A percentile compares a stretch with the other conserved stretches of the same genome.
phyloP scores from a whole-genome alignment of 768 basidiomycete genomes.

The Russula sp. region DNA sequence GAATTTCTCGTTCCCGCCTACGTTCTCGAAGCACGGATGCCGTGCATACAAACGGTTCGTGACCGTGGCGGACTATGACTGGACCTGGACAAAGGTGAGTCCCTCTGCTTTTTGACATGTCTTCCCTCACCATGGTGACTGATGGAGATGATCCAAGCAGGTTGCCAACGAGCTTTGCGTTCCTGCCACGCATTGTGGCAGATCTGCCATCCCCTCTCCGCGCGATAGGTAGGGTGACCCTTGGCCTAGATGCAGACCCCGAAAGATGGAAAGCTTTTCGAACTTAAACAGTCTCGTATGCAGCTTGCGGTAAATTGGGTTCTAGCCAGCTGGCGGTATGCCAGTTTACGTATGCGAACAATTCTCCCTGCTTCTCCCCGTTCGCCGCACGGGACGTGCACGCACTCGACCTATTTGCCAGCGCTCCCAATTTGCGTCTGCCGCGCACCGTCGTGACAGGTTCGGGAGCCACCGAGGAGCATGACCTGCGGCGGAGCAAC shows the following conservation, averaged over 20 bases:
- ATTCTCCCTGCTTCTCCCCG: slow-evolving; percentile 42
- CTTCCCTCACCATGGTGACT: not conserved
- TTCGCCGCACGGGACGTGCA: slow-evolving; percentile 38
- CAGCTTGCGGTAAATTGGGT: slow-evolving; percentile 35
- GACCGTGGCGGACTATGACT: slow-evolving; percentile 42
- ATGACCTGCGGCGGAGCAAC: slow-evolving; percentile 34
- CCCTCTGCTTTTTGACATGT: not conserved
- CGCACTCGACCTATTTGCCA: slow-evolving; percentile 43
- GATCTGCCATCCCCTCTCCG: slow-evolving; percentile 32
- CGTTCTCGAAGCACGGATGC: slow-evolving; percentile 36
- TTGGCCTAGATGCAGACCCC: slow-evolving; percentile 35
- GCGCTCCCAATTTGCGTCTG: slow-evolving; percentile 37
- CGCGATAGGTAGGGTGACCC: slow-evolving; percentile 27
- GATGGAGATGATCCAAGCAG: slow-evolving; percentile 21
- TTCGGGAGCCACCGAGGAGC: not conserved
- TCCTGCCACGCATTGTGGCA: slow-evolving; percentile 30
- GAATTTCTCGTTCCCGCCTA: slow-evolving; percentile 11
- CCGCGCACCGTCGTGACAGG: slow-evolving; percentile 44
- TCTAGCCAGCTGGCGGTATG: not conserved
- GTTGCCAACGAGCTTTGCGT: slow-evolving; percentile 30
- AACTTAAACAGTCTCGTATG: no score
- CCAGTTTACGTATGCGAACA: slow-evolving; percentile 45
- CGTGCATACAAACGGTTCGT: slow-evolving; percentile 44
- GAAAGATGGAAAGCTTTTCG: slow-evolving; percentile 36
- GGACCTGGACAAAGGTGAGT: slow-evolving; percentile 24